Percentiles rank a stretch among this genome's conserved stretches.
These are phyloP conservation scores for Trichoderma afroharzianum DNA, from an alignment of 2,329 filamentous ascomycete genomes.

Conservation along the genomic window DNA sequence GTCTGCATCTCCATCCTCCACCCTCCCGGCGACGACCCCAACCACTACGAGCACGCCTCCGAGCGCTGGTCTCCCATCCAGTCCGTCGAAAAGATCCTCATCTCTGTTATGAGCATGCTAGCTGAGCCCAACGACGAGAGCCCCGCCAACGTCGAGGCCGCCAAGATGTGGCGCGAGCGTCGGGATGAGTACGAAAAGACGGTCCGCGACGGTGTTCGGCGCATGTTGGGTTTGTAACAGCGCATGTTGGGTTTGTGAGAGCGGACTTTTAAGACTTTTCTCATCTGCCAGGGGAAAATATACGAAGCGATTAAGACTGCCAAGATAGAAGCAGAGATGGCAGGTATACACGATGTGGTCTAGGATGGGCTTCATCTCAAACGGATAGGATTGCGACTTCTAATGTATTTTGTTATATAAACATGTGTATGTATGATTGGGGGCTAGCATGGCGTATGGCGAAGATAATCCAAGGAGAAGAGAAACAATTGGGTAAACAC, in stretches of 20 bases:
- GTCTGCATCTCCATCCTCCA: conserved; percentile 99
- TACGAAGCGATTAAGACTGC: neutral
- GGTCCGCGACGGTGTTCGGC: conserved; percentile 78
- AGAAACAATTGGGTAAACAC: neutral
- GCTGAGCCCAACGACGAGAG: conserved; percentile 97
- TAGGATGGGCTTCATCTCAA: neutral
- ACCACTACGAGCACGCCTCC: conserved; percentile 94
- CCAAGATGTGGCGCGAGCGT: conserved; percentile 90
- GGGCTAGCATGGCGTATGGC: conserved; percentile 18
- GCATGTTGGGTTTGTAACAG: conserved; percentile 66
- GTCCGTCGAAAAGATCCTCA: conserved; percentile 94
- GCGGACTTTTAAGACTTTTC: neutral
- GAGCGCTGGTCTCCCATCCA: conserved; percentile 97
- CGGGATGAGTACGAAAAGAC: conserved; percentile 79
- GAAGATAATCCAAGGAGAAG: conserved; percentile 1
- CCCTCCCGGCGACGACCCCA: conserved; percentile 92
- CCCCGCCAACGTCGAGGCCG: conserved; percentile 92
- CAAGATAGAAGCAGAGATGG: neutral
- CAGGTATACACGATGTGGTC: conserved; percentile 1
- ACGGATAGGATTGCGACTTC: neutral
- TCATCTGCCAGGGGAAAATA: neutral
- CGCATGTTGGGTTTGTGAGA: conserved; percentile 65
- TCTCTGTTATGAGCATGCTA: conserved; percentile 97
- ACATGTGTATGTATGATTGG: conserved; percentile 7
- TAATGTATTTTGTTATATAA: neutral